These are phyloP conservation scores for Acanthamoeba culbertsoni DNA, from an alignment of 208 protist genomes.

Conservation along the genomic window DNA sequence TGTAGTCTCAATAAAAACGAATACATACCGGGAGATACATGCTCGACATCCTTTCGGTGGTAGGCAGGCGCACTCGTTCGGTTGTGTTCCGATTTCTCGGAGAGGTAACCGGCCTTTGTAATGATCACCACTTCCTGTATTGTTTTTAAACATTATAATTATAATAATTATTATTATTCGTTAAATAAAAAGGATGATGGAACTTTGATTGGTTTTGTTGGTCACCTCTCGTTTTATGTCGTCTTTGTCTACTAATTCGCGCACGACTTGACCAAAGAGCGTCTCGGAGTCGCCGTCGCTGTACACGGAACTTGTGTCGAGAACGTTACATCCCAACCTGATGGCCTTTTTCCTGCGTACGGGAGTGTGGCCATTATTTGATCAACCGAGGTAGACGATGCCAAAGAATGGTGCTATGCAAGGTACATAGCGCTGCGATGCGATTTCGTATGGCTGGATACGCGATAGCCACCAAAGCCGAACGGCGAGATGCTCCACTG, in stretches of 20 bases:
- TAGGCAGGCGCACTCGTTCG: not conserved
- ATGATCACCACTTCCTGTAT: constrained; percentile 7
- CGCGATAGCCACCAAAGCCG: not conserved
- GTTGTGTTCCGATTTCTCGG: not conserved
- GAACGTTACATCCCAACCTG: not conserved
- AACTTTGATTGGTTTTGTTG: not conserved
- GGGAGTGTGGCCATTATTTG: no score
- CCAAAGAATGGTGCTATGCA: not conserved
- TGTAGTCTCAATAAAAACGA: no score
- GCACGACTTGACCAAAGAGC: constrained; percentile 7
- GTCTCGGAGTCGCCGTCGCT: not conserved
- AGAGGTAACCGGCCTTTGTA: not conserved
- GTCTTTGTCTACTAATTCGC: not conserved
- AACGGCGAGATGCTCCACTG: not conserved
- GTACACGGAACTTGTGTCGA: not conserved
- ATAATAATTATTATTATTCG: not conserved
- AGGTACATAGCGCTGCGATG: not conserved
- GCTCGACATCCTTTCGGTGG: not conserved
- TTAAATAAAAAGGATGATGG: not conserved
- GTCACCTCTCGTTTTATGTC: not conserved
- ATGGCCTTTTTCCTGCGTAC: not conserved
- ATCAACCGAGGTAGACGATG: not conserved
- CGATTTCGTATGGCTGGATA: not conserved
- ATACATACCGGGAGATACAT: not conserved
- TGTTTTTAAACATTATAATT: not conserved